Conservation (phyloP, 2,329 filamentous ascomycete genomes). For the Dothideomycetes sp. region DNA sequence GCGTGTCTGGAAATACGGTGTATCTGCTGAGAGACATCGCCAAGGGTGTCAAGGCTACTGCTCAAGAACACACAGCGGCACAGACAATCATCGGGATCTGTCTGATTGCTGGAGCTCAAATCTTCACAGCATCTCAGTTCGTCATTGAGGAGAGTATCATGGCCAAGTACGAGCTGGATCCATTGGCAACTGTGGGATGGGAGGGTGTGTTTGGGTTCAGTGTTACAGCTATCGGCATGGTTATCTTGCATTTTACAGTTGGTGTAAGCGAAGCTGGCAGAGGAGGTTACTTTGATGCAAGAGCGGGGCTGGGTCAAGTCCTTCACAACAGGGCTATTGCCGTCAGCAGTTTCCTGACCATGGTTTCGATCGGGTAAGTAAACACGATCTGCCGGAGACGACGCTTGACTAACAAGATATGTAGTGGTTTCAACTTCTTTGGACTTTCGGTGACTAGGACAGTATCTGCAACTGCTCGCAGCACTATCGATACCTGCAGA, state of each 20-base stretch:
- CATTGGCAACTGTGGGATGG: constrained; percentile 89
- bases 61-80: constrained; percentile 48
- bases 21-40: constrained; percentile 12
- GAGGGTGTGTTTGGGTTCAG: constrained; percentile 86
- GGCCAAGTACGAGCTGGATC: constrained; percentile 67
- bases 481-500: constrained; percentile 93
- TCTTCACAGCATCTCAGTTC: constrained; percentile 95
- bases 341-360: constrained; percentile 76
- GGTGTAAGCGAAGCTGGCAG: constrained; percentile 65
- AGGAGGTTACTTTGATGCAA: constrained; percentile 83
- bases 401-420: neutral
- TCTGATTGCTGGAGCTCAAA: constrained; percentile 85
- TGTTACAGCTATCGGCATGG: constrained; percentile 70
- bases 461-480: constrained; percentile 86
- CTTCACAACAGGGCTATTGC: constrained; percentile 61
- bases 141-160: constrained; percentile 93
- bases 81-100: constrained; percentile 73
- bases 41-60: constrained; percentile 32
- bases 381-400: neutral
- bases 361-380: constrained; percentile 90
- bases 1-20: neutral
- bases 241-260: constrained; percentile 66
- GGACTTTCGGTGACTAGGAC: constrained; percentile 83
- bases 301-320: constrained; percentile 76
- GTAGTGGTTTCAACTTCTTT: constrained; percentile 95